Base-by-base conservation (phyloP, 495 filamentous ascomycete species). In the Amniculicola lignicola region DNA sequence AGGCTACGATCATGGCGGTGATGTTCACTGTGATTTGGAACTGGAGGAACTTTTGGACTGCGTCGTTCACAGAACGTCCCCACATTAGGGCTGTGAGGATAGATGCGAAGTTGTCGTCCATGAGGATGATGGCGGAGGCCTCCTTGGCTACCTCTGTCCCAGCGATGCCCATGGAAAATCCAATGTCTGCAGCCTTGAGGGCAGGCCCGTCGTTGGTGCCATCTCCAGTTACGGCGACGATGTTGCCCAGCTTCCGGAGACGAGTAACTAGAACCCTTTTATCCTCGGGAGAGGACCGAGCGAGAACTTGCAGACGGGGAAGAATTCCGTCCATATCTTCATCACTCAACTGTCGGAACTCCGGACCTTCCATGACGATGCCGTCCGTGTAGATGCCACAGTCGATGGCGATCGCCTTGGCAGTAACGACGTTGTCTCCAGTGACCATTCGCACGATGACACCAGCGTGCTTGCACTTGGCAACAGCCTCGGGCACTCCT, bases 61-160 rank as follows among this genome's bases (percentile, higher is more conserved):
- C 88, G 64, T 95, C 89, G 59, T 95, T 95, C 59, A 95, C 89
- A 16, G 88, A 86, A 41, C 89, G 86, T 5, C 89, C 89, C 89
- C 89, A 95, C 69, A 89, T 87, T 62, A 95, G 80, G 1, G 89
- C 89, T 63, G 88, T 93, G 54, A 94, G 84, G 59, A 93, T 95
- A 11, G 87, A 91, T 54, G 76, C 74, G 73, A 95, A 95, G 71
- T 94, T 93, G 67, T 95, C 89, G 65, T 95, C 89, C 76, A 95
- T 86, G 6, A 94, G 80, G 63, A 95, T 92, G 58, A 95, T 95
- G 15, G 87, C 88, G 44, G 88, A 93, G 7, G 89, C 89, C 67
- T 95, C 89, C 73, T 95, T 95, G 23, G 89, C 89, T n/a, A 95
- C 89, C 66, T 93, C 89, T 4, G 89, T 95, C 31, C 89, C 89